Percentiles rank a stretch among this genome's conserved stretches.
These are phyloP conservation scores for Vitis rupestris DNA, from an alignment of 164 flowering plant species.

Conservation along the genomic window DNA sequence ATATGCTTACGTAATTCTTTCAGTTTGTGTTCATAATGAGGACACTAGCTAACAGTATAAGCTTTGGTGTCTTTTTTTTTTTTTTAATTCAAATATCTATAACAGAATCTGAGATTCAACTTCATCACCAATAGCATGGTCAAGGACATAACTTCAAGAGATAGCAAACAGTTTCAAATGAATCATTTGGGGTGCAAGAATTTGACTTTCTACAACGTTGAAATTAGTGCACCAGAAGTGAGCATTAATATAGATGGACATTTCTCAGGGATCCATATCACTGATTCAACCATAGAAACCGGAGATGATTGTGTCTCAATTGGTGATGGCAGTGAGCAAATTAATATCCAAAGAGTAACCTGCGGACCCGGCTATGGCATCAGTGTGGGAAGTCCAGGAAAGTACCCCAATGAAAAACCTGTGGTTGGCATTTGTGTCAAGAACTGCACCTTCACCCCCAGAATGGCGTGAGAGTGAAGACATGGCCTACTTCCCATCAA, in stretches of 20 bases:
- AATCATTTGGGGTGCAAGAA: conserved; percentile 22
- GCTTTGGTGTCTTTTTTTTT: too few species aligned
- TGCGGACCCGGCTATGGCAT: conserved; percentile 30
- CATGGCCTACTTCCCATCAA: conserved; percentile 9
- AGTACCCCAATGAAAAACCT: conserved; percentile 7
- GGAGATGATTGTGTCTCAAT: conserved; percentile 51
- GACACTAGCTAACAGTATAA: too few species aligned
- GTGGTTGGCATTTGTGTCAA: conserved; percentile 11
- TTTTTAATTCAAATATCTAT: too few species aligned
- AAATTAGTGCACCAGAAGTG: conserved; percentile 22
- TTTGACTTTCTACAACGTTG: conserved; percentile 13
- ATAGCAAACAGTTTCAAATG: conserved; percentile 27
- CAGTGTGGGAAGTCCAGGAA: conserved; percentile 27
- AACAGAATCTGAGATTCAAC: conserved; percentile 33
- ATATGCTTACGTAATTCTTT: too few species aligned
- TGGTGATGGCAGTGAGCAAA: neutral
- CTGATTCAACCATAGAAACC: conserved; percentile 18
- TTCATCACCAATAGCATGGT: conserved; percentile 23
- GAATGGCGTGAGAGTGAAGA: conserved; percentile 28
- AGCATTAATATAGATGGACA: conserved; percentile 43
- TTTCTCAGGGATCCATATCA: conserved; percentile 21
- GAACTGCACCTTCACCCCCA: conserved; percentile 12
- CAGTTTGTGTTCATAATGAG: too few species aligned
- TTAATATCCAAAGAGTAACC: conserved; percentile 4
- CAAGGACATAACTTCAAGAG: conserved; percentile 15